These are phyloP conservation scores for Coemansia sp. DNA, from an alignment of 192 early-diverging fungal species.

Conservation along the genomic window DNA sequence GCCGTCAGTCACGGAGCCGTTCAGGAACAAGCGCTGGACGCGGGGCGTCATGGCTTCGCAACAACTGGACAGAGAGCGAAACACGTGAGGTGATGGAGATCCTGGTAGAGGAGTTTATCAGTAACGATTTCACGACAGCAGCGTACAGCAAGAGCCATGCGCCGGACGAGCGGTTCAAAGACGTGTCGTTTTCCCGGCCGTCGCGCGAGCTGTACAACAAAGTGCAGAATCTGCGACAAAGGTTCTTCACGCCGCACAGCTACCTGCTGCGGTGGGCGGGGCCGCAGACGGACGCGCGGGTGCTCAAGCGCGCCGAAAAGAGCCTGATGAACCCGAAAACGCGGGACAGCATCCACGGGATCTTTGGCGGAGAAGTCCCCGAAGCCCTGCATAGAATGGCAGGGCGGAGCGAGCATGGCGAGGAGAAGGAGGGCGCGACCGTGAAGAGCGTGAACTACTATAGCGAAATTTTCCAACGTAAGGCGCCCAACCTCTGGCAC, in stretches of 20 bases:
- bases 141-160: conserved; percentile 46
- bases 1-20: background rate
- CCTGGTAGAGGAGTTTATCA: conserved; percentile 42
- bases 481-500: conserved; percentile 29
- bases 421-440: conserved; percentile 1
- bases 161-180: conserved; percentile 29
- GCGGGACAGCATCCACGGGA: conserved; percentile 41
- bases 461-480: conserved; percentile 40
- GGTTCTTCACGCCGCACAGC: conserved; percentile 48
- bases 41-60: conserved; percentile 43
- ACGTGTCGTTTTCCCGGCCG: conserved; percentile 24
- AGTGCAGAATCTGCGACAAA: conserved; percentile 46
- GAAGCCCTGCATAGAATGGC: conserved; percentile 11
- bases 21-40: conserved; percentile 8
- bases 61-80: conserved; percentile 50
- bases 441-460: conserved; percentile 52
- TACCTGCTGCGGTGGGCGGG: conserved; percentile 46
- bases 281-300: conserved; percentile 23
- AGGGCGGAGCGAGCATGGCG: background rate
- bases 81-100: conserved; percentile 52
- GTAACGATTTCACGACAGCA: conserved; percentile 15
- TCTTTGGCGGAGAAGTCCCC: conserved; percentile 22
- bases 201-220: conserved; percentile 50
- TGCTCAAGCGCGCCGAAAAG: conserved; percentile 25
- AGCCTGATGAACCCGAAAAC: conserved; percentile 47